Percentiles rank a stretch among this genome's conserved stretches.
Evolutionary conservation across 2,329 filamentous ascomycete genomes (phyloP).

Genomic region (Colletotrichum ledebouriae): DNA sequence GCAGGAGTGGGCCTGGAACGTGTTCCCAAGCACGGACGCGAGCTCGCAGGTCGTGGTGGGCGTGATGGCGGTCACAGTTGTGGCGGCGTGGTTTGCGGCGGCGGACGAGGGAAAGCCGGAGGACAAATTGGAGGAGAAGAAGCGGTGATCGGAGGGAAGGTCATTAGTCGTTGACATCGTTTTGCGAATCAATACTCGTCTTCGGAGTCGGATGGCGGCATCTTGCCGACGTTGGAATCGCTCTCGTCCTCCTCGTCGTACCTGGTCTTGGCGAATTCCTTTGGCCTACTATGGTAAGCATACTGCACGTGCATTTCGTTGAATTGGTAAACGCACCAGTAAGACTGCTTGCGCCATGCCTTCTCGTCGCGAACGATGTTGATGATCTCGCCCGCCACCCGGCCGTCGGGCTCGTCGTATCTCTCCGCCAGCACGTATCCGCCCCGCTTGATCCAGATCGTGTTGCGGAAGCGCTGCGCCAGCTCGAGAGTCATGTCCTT

Average conservation of each 20-base stretch:
- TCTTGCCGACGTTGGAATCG: constrained; percentile 84
- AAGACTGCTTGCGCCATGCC: constrained; percentile 87
- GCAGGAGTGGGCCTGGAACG: constrained; percentile 95
- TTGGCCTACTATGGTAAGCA: constrained; percentile 71
- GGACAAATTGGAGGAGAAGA: constrained; percentile 45
- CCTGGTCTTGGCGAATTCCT: constrained; percentile 79
- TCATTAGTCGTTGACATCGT: constrained; percentile 23
- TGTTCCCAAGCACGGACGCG: constrained; percentile 80
- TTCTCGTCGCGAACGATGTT: constrained; percentile 95
- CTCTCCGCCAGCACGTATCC: constrained; percentile 87
- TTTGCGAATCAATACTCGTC: constrained; percentile 62
- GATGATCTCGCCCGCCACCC: constrained; percentile 88
- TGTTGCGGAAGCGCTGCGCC: constrained; percentile 86
- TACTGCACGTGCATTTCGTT: background rate
- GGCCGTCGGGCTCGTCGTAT: constrained; percentile 78
- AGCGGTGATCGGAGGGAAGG: constrained; percentile 31
- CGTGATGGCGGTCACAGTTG: constrained; percentile 76
- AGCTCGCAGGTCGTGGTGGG: constrained; percentile 76
- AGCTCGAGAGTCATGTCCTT: constrained; percentile 83
- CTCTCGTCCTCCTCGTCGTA: constrained; percentile 78
- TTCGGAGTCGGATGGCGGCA: constrained; percentile 86
- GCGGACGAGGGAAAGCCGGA: constrained; percentile 54
- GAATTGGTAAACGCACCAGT: constrained; percentile 73
- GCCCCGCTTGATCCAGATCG: constrained; percentile 92
- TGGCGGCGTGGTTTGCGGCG: constrained; percentile 71